These are phyloP conservation scores for Colletotrichum higginsianum DNA, from an alignment of 2,329 filamentous ascomycete genomes.

Conservation along the genomic window DNA sequence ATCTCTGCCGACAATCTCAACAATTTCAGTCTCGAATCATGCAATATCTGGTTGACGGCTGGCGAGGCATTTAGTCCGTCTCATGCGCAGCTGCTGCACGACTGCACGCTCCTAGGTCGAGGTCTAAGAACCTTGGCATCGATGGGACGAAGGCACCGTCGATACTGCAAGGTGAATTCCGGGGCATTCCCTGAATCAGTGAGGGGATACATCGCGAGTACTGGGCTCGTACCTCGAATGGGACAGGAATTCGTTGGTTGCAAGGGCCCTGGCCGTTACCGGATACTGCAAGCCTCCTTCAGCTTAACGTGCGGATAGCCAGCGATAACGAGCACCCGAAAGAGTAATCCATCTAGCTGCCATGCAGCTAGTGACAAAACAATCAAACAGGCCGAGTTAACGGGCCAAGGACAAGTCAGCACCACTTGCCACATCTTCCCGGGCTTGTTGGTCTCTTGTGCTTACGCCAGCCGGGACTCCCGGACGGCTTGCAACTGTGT, in stretches of 20 bases:
- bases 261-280: slow-evolving; percentile 24
- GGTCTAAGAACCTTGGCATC: slow-evolving; percentile 24
- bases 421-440: slow-evolving; percentile 11
- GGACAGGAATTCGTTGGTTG: slow-evolving; percentile 15
- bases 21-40: background rate
- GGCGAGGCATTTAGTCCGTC: slow-evolving; percentile 16
- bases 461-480: slow-evolving; percentile 5
- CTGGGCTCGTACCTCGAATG: slow-evolving; percentile 24
- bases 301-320: slow-evolving; percentile 11
- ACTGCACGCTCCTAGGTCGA: slow-evolving; percentile 8
- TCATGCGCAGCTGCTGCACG: slow-evolving; percentile 12
- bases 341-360: slow-evolving; percentile 1
- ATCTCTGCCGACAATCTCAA: slow-evolving; percentile 9
- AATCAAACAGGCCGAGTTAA: slow-evolving; percentile 28
- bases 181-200: slow-evolving; percentile 24
- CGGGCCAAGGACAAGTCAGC: slow-evolving; percentile 13
- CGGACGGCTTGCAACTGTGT: slow-evolving; percentile 7
- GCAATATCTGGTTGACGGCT: slow-evolving; percentile 7
- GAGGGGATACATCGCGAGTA: slow-evolving; percentile 28
- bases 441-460: background rate
- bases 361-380: slow-evolving; percentile 27
- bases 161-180: slow-evolving; percentile 12
- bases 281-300: slow-evolving; percentile 4
- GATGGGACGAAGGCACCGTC: slow-evolving; percentile 11
- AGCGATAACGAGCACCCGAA: slow-evolving; percentile 13